Evolutionary conservation across 306 rosid genomes (phyloP).

Genomic region (Arachis stenosperma): DNA sequence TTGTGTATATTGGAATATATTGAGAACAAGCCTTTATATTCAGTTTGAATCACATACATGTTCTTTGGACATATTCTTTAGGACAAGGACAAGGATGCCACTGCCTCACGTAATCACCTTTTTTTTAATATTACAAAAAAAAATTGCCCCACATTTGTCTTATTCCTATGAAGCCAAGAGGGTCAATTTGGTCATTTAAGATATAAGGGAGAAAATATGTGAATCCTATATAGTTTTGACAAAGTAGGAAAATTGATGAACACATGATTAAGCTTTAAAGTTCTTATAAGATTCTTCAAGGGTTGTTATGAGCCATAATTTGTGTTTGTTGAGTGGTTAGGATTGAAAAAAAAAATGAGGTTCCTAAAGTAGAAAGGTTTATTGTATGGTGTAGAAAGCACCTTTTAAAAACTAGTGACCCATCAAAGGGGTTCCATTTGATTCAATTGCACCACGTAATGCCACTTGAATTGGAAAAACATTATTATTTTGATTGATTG

Average conservation of each 20-base stretch:
- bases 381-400: conserved; percentile 60
- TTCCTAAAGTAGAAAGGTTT: conserved; percentile 42
- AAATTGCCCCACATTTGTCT: conserved; percentile 11
- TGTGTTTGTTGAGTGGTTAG: conserved; percentile 52
- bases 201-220: conserved; percentile 23
- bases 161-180: conserved; percentile 9
- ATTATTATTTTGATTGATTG: conserved; percentile 30
- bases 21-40: conserved; percentile 24
- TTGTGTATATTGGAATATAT: conserved; percentile 8
- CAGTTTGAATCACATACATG: conserved; percentile 20
- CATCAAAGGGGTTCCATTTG: conserved; percentile 42
- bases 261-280: conserved; percentile 30
- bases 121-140: not conserved
- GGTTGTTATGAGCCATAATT: conserved; percentile 51
- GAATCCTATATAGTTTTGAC: conserved; percentile 52
- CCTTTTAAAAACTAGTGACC: conserved; percentile 45
- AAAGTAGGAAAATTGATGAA: conserved; percentile 9
- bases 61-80: conserved; percentile 35
- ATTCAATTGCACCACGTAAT: conserved; percentile 35
- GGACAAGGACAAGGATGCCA: conserved; percentile 52
- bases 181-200: conserved; percentile 35
- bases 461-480: conserved; percentile 39
- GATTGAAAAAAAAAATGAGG: conserved; percentile 39
- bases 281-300: conserved; percentile 40
- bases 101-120: conserved; percentile 44